A percentile compares a stretch with the other conserved stretches of the same genome.
Conservation (phyloP, 345 rosid genomes). For the Boechera stricta region DNA sequence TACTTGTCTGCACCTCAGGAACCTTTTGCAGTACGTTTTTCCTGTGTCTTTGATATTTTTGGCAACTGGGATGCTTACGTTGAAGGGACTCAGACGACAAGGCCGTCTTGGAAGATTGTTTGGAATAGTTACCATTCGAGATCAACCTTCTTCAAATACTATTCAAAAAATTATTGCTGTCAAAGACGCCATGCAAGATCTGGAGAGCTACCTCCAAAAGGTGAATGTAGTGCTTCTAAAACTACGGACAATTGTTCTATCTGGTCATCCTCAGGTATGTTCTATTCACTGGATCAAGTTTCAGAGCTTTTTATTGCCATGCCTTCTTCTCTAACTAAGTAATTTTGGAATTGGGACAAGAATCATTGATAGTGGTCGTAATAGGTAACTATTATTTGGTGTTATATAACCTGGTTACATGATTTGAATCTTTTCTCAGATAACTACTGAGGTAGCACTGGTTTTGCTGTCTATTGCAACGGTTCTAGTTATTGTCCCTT, state of each 20-base stretch:
- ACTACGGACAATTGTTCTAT: constrained; percentile 72
- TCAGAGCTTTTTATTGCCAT: background rate
- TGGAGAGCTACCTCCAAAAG: constrained; percentile 85
- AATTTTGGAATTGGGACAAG: background rate
- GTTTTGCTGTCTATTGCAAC: constrained; percentile 64
- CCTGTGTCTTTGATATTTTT: constrained; percentile 66
- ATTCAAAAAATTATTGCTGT: constrained; percentile 89
- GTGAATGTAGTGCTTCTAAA: constrained; percentile 81
- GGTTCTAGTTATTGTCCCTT: constrained; percentile 68
- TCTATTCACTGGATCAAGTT: constrained; percentile 19
- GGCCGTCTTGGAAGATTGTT: constrained; percentile 93
- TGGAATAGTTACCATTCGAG: constrained; percentile 79
- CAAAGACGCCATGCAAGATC: constrained; percentile 88
- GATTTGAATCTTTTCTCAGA: constrained; percentile 49
- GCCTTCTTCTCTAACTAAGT: background rate
- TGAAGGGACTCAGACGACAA: constrained; percentile 88
- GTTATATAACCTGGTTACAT: constrained; percentile 14
- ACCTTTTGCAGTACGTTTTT: constrained; percentile 70
- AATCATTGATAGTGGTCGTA: constrained; percentile 5
- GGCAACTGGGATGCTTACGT: constrained; percentile 78
- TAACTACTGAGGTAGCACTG: constrained; percentile 82
- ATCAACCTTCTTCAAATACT: constrained; percentile 98
- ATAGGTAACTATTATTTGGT: background rate
- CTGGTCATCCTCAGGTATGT: constrained; percentile 97
- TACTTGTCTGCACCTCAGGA: constrained; percentile 54